These are phyloP conservation scores for Trichosanthes cucumerina DNA, from an alignment of 306 rosid genomes.

Conservation along the genomic window DNA sequence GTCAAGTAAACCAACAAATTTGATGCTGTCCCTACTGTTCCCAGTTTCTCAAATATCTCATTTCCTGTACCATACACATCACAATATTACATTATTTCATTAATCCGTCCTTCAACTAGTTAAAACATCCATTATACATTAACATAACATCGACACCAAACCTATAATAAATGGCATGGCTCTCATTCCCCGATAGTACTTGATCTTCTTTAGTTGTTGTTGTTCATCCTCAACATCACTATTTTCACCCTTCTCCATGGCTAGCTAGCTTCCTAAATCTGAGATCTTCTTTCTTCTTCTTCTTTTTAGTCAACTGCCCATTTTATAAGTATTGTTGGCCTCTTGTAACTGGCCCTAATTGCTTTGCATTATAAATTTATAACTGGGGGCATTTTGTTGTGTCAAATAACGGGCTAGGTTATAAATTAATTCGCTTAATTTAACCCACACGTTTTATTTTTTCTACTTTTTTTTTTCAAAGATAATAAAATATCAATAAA, in stretches of 20 bases:
- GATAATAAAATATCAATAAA: neutral
- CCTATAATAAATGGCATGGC: conserved; percentile 79
- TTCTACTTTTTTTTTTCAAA: no score
- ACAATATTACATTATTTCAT: no score
- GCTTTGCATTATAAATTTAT: no score
- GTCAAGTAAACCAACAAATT: conserved; percentile 63
- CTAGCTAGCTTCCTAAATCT: neutral
- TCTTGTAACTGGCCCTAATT: no score
- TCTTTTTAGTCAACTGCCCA: neutral
- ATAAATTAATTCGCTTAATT: no score
- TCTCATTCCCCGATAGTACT: conserved; percentile 68
- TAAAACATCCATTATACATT: no score
- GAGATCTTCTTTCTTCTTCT: no score
- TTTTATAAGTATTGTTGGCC: no score
- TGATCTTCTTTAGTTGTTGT: conserved; percentile 10
- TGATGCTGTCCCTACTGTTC: conserved; percentile 52
- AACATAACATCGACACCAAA: neutral
- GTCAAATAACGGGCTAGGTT: neutral
- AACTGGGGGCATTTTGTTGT: neutral
- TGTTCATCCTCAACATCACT: neutral
- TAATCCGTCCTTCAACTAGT: no score
- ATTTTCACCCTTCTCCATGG: neutral
- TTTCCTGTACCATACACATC: conserved; percentile 57
- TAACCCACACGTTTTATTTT: neutral
- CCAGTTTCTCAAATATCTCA: conserved; percentile 78